phyloP scores from a whole-genome alignment of 352 stramenopile species.

The Globisporangium cederbergense region DNA sequence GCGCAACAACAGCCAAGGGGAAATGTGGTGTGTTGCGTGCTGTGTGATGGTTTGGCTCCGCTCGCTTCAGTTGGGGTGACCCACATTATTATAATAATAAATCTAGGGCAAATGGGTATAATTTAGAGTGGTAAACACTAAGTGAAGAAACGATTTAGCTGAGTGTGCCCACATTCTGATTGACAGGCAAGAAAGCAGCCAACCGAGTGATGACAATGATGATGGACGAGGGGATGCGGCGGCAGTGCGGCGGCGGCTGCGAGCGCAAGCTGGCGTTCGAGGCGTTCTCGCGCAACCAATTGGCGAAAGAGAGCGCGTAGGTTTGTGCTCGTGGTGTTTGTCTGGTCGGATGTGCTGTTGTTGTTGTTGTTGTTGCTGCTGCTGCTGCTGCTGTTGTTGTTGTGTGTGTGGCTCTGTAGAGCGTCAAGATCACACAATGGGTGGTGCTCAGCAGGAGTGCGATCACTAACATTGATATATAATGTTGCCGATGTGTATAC shows the following conservation, averaged over 20 bases:
- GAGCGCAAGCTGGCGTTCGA: conserved; percentile 7
- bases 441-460: background rate
- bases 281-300: conserved; percentile 52
- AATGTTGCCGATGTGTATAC: background rate
- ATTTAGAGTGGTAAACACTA: background rate
- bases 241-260: conserved; percentile 24
- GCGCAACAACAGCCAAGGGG: conserved; percentile 2
- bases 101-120: background rate
- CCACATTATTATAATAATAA: background rate
- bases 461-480: background rate
- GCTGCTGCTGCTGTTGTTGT: background rate
- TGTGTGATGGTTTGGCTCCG: conserved; percentile 4
- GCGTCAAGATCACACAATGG: background rate
- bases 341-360: too few relatives aligned
- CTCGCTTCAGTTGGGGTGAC: conserved; percentile 9
- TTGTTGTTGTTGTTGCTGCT: background rate
- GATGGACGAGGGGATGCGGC: background rate
- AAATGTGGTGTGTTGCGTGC: background rate
- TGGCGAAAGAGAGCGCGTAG: conserved; percentile 41
- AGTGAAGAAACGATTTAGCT: background rate
- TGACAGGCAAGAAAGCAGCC: background rate
- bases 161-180: background rate
- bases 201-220: background rate
- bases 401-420: background rate
- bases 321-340: conserved; percentile 16